Evolutionary conservation across 2,329 filamentous ascomycete species (phyloP), one percentile per base, ranked within the genome.

Genomic region (Drechslerella coelobrocha): DNA sequence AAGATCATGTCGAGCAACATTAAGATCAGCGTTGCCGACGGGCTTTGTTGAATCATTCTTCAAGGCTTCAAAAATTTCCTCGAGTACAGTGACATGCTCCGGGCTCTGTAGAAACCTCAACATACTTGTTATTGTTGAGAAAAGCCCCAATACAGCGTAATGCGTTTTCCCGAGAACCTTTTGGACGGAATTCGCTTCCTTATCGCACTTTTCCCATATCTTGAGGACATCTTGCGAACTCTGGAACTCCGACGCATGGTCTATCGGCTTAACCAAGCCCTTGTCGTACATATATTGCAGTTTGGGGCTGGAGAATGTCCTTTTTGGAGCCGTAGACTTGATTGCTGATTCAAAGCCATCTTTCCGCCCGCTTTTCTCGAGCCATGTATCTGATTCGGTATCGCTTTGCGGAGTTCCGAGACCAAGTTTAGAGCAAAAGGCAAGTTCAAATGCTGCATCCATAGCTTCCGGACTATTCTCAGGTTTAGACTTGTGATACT

Each of bases 161-260:
- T 45, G 41, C 19, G 41, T 45, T 6, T 21, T 45, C 8, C 41
- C 41, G 41, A 45, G 41, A 21, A 45, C 41, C 19, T 19, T 23
- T 19, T 10, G 9, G 2, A 45, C 4, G 10, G 41, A 45, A 8
- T 45, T 23, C 17, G 21, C 17, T 21, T 45, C 41, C 4, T 19
- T 45, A 7, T 19, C 14, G 17, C 41, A 45, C 10, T 45, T 19
- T 8, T 21, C 19, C 21, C 21, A 9, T 5, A 19, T n/a, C 2
- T 9, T 3, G 19, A 21, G 14, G 41, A 45, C 19, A 17, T 45
- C 19, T 17, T 45, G 14, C 21, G 41, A 19, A 2, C 8, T 45
- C 21, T 45, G 41, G 41, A 45, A 45, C 41, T 45, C 41, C 5
- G 21, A 8, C 8, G 41, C 41, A 19, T 45, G 41, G 41, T 45